Base-by-base conservation (phyloP, 148 eudicot species). In the Rhododendron ovatum region DNA sequence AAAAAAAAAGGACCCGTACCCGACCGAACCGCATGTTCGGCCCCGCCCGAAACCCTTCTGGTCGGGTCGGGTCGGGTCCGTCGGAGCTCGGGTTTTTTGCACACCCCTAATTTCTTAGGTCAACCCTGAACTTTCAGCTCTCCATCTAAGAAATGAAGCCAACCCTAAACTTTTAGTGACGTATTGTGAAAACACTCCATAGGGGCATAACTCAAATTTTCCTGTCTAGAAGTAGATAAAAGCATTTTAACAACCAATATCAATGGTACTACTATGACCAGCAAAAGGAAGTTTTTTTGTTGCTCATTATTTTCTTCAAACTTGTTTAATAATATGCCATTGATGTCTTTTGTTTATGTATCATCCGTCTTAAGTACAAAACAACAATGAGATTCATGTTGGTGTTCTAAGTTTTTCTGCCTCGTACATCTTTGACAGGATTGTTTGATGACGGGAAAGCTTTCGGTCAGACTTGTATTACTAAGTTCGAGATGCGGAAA, bases 401-500 rank as follows among this genome's bases (percentile, higher is more conserved):
- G 65, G 22, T 48, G 22, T 24, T 47, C 17, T 51, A 14, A 53
- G 12, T 28, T 81, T 55, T 83, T 63, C 37, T 18, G 43, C 18
- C 77, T 5, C 2, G 3, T 33, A 53, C 30, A 48, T 57, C 33
- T 59, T 83, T 6, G 65, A 59, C 91, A 97, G 99, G 98, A 78
- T 15, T 89, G 28, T 95, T 92, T 84, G 96, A 93, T 81, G 92
- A 92, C 14, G 96, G 96, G 80, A 91, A 87, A 88, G 90, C 91
- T 33, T 93, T 91, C 53, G 79, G 51, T 2, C 91, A 89, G 88
- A 89, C 86, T 18, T 43, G 85, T n/a, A 89, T 97, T 63, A 92
- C 95, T 1, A 97, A 95, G 88, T 86, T 84, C 75, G 99, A 95
- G 65, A 89, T 97, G 93, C 93, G 98, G 12, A 89, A 86, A 79